Base-by-base conservation (phyloP, 371 early-diverging fungal genomes). In the Funneliformis caledonium region DNA sequence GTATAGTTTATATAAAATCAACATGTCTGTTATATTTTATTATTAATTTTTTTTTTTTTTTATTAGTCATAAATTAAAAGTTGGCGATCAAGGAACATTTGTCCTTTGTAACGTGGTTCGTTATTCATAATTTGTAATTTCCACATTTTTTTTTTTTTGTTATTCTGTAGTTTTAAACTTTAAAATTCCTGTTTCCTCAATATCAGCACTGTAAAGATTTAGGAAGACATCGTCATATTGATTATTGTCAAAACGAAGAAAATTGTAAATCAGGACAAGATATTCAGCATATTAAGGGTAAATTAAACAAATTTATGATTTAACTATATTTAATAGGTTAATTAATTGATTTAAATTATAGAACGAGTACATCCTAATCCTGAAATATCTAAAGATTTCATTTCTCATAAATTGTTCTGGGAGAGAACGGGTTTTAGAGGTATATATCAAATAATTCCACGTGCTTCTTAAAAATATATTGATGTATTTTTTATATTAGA, bases 181-280 rank as follows among this genome's bases (percentile, higher is more conserved):
- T 22, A 43, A 16, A 19, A 19, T 16, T 52, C 2, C 9, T 8
- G 14, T 75, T 16, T 42, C 19, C 22, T 10, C 7, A 37, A 11
- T 43, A 33, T 16, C 59, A 78, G 70, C 43, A 67, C 12, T 80
- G 80, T 47, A 67, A 80, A 60, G 68, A 72, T 42, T 33, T 47
- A 56, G 72, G 72, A 7, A 50, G 72, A 19, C 80, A 80, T 70
- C 52, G 69, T 26, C 80, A 80, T 80, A 72, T 80, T 6, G 80
- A 72, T 52, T 80, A 80, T 47, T 80, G 80, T 59, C 26, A 69
- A 31, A 47, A 72, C 31, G 52, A 16, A 9, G 45, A 37, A 59
- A 50, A 14, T 19, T 59, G 45, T 22, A 56, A 43, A 67, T 19
- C 4, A 6, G 26, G 26, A 14, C 11, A 70, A 61, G 19, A 72